Percentiles rank a stretch among this genome's conserved stretches.
Conservation (phyloP, 176 grass and related monocot species). For the Musa itinerans region DNA sequence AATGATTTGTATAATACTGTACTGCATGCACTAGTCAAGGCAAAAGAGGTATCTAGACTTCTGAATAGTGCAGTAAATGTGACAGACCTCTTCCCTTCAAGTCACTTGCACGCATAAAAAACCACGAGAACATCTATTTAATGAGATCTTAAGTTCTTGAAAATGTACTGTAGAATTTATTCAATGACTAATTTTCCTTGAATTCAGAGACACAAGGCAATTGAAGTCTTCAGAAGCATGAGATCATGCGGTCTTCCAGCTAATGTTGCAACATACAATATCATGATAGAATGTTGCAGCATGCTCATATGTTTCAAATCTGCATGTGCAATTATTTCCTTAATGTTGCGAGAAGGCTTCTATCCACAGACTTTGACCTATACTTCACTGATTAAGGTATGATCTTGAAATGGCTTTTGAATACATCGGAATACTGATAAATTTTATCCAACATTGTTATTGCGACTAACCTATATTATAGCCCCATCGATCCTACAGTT, state of each 20-base stretch:
- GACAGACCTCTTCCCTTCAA: neutral
- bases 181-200: slow-evolving; percentile 12
- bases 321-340: slow-evolving; percentile 51
- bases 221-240: slow-evolving; percentile 66
- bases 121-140: no score
- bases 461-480: neutral
- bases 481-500: neutral
- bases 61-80: slow-evolving; percentile 5
- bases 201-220: slow-evolving; percentile 44
- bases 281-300: slow-evolving; percentile 77
- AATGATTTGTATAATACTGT: slow-evolving; percentile 56
- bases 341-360: slow-evolving; percentile 76
- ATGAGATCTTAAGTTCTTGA: no score
- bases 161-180: neutral
- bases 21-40: slow-evolving; percentile 52
- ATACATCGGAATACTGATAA: neutral
- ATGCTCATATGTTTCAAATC: slow-evolving; percentile 43
- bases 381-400: slow-evolving; percentile 58
- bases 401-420: neutral
- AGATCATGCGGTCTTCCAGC: slow-evolving; percentile 38
- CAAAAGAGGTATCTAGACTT: slow-evolving; percentile 43
- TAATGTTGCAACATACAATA: slow-evolving; percentile 52
- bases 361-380: slow-evolving; percentile 38
- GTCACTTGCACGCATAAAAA: no score
- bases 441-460: neutral